A percentile compares a stretch with the other conserved stretches of the same genome.
phyloP scores from a whole-genome alignment of 2,329 filamentous ascomycete species.

The Monosporascus ibericus region DNA sequence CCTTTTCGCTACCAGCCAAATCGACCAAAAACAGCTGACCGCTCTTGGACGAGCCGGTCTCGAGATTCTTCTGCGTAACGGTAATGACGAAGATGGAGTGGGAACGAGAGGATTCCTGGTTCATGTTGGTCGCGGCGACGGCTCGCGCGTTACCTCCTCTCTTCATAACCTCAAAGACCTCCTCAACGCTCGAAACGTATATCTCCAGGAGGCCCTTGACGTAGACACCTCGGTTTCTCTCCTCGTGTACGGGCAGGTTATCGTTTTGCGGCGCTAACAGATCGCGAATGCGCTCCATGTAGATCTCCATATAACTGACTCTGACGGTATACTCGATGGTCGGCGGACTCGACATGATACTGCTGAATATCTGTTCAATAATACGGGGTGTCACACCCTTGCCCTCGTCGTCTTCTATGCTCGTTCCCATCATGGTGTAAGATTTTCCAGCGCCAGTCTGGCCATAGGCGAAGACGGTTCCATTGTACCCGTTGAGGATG shows the following conservation, averaged over 20 bases:
- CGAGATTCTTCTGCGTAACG: constrained; percentile 94
- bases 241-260: constrained; percentile 95
- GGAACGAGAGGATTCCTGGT: constrained; percentile 94
- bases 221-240: constrained; percentile 92
- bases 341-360: constrained; percentile 83
- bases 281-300: constrained; percentile 98
- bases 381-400: constrained; percentile 96
- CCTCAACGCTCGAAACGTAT: constrained; percentile 90
- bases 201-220: constrained; percentile 93
- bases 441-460: constrained; percentile 98
- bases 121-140: constrained; percentile 98
- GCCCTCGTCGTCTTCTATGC: constrained; percentile 82
- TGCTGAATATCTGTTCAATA: constrained; percentile 94
- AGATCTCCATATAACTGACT: constrained; percentile 99
- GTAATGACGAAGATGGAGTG: constrained; percentile 98
- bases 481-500: constrained; percentile 98
- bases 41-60: constrained; percentile 92
- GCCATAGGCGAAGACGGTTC: constrained; percentile 96
- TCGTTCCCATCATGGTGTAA: constrained; percentile 97
- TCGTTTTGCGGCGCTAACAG: constrained; percentile 87
- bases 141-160: constrained; percentile 82
- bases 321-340: constrained; percentile 98
- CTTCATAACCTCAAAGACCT: constrained; percentile 96
- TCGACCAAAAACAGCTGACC: constrained; percentile 96
- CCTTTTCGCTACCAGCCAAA: constrained; percentile 96